phyloP scores from a whole-genome alignment of 2,329 filamentous ascomycete species.

The Albifimbria verrucaria region DNA sequence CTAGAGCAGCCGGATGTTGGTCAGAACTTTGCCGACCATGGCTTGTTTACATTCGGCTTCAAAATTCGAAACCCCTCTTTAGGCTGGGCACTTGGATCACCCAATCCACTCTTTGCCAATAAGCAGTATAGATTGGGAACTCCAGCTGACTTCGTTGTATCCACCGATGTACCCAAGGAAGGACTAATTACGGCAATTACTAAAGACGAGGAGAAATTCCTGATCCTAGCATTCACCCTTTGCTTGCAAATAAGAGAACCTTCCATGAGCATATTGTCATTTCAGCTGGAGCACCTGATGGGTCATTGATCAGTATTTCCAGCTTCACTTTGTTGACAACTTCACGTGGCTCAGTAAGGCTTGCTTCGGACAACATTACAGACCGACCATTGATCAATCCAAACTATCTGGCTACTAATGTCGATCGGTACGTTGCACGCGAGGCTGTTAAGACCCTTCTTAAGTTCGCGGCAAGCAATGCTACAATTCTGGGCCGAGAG shows the following conservation, averaged over 20 bases:
- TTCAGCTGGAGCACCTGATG: conserved; percentile 17
- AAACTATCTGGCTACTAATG: conserved; percentile 25
- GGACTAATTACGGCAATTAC: conserved; percentile 3
- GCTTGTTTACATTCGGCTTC: background rate
- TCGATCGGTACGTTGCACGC: conserved; percentile 25
- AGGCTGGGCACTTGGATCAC: background rate
- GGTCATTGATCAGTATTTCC: conserved; percentile 15
- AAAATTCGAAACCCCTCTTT: conserved; percentile 1
- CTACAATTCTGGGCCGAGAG: conserved; percentile 13
- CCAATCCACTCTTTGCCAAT: background rate
- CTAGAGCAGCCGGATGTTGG: conserved; percentile 54
- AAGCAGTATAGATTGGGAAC: conserved; percentile 4
- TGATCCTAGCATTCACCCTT: background rate
- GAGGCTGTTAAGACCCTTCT: conserved; percentile 21
- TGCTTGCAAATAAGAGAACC: conserved; percentile 7
- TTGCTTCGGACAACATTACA: conserved; percentile 12
- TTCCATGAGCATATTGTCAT: conserved; percentile 15
- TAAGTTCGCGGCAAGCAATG: conserved; percentile 13
- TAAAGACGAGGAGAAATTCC: conserved; percentile 2
- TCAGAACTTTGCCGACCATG: conserved; percentile 38
- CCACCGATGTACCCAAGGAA: background rate
- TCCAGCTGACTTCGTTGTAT: conserved; percentile 3
- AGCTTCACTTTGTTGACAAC: conserved; percentile 20
- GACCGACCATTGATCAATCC: conserved; percentile 22
- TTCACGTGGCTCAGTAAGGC: conserved; percentile 23